phyloP scores from a whole-genome alignment of 768 basidiomycete species.

The Russula griseocarnosa region DNA sequence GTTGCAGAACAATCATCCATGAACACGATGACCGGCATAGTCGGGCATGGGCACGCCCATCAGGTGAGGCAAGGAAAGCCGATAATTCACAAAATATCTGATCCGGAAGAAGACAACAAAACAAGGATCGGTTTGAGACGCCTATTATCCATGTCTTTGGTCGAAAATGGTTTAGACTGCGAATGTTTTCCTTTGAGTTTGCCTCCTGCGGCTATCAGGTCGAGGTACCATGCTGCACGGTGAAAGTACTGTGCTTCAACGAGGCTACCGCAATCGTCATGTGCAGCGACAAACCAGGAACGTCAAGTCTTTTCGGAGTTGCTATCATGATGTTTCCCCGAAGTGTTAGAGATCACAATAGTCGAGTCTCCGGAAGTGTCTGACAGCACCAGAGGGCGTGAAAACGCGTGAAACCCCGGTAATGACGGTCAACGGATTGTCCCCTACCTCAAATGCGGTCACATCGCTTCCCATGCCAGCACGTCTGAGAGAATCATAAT shows the following conservation, averaged over 20 bases:
- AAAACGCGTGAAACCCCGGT: not conserved
- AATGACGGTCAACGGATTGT: not conserved
- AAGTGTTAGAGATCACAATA: not conserved
- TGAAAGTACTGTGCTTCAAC: not conserved
- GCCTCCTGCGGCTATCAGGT: not conserved
- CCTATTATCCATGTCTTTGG: not conserved
- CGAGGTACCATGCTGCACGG: not conserved
- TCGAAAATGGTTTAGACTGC: constrained; percentile 18
- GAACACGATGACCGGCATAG: constrained; percentile 13
- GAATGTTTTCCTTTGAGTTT: not conserved
- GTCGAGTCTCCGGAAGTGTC: not conserved
- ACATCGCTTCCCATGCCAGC: not conserved
- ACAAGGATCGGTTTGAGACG: not conserved
- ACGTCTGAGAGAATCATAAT: not conserved
- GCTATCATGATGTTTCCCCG: not conserved
- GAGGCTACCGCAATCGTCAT: constrained; percentile 1
- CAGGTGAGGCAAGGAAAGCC: constrained; percentile 19
- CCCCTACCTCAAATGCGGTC: not conserved
- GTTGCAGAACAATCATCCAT: not conserved
- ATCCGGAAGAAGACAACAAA: constrained; percentile 10
- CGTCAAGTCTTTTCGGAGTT: constrained; percentile 4
- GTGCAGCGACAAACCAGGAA: not conserved
- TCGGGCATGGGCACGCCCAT: constrained; percentile 20
- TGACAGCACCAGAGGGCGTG: not conserved
- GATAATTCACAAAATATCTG: not conserved